phyloP scores from a whole-genome alignment of 2,329 filamentous ascomycete genomes.

The Dothidotthia symphoricarpi region DNA sequence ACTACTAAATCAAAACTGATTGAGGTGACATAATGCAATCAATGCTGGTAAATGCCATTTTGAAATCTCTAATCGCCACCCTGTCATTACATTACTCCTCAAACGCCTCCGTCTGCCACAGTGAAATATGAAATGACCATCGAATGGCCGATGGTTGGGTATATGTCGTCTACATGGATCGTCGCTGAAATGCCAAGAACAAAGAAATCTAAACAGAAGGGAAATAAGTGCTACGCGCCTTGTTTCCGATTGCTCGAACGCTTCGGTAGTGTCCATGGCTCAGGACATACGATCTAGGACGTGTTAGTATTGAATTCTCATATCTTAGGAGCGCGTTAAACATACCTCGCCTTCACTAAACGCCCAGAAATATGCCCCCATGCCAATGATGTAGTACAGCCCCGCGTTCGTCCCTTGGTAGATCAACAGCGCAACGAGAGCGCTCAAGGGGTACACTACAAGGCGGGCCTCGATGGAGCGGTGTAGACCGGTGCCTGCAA shows the following conservation, averaged over 20 bases:
- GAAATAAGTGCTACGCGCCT: conserved; percentile 14
- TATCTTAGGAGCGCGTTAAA: conserved; percentile 11
- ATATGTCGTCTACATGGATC: too few relatives aligned
- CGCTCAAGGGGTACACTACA: conserved; percentile 75
- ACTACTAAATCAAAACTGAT: too few relatives aligned
- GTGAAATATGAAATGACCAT: too few relatives aligned
- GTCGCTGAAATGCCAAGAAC: too few relatives aligned
- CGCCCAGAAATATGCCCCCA: conserved; percentile 91
- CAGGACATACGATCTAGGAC: conserved; percentile 47
- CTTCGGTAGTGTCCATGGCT: conserved; percentile 53
- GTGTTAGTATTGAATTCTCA: conserved; percentile 10
- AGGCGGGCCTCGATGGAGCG: conserved; percentile 84
- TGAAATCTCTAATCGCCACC: too few relatives aligned
- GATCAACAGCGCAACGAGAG: conserved; percentile 70
- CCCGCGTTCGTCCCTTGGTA: conserved; percentile 94
- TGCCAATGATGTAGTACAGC: conserved; percentile 84
- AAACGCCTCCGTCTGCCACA: too few relatives aligned
- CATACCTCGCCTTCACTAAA: conserved; percentile 95
- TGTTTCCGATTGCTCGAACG: conserved; percentile 27
- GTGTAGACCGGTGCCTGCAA: conserved; percentile 78
- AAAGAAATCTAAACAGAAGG: background rate
- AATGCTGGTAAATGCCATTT: too few relatives aligned
- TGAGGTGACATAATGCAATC: too few relatives aligned
- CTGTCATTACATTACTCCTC: too few relatives aligned
- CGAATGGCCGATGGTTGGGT: too few relatives aligned